phyloP scores from a whole-genome alignment of 495 filamentous ascomycete genomes.

The Hypoxylon lienhwacheense region DNA sequence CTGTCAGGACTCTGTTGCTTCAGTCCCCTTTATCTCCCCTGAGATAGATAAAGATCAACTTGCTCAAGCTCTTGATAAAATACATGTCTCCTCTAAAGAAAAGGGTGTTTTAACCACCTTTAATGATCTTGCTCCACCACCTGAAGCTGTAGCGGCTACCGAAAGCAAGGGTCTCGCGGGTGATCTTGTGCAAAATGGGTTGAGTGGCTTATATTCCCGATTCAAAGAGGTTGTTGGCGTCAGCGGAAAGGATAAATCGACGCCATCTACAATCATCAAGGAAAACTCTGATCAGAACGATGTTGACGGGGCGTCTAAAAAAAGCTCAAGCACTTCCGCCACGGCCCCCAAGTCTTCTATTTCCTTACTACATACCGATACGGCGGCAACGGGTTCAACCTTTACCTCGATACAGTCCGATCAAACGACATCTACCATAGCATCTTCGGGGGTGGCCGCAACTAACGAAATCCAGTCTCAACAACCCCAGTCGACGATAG shows the following conservation, averaged over 20 bases:
- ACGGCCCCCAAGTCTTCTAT: conserved; percentile 44
- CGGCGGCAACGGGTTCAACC: conserved; percentile 40
- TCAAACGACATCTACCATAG: conserved; percentile 41
- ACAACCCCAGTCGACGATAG: conserved; percentile 53
- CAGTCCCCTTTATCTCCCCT: conserved; percentile 57
- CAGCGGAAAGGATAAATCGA: conserved; percentile 60
- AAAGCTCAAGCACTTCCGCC: conserved; percentile 42
- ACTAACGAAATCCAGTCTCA: conserved; percentile 44
- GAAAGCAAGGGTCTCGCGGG: conserved; percentile 70
- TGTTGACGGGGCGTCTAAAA: conserved; percentile 43
- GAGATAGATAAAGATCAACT: conserved; percentile 69
- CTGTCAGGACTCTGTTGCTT: conserved; percentile 66
- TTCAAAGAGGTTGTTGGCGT: conserved; percentile 75
- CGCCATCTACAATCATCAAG: neutral
- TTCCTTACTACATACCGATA: conserved; percentile 42
- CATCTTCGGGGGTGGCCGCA: conserved; percentile 40
- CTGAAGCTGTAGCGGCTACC: conserved; percentile 50
- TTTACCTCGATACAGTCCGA: conserved; percentile 43
- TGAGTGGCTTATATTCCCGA: conserved; percentile 83
- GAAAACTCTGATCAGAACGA: conserved; percentile 42
- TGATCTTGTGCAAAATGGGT: conserved; percentile 74
- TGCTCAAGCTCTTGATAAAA: conserved; percentile 75
- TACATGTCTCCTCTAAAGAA: conserved; percentile 79
- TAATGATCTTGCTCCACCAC: conserved; percentile 76
- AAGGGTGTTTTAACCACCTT: conserved; percentile 82